Percentiles rank a stretch among this genome's conserved stretches.
phyloP scores from a whole-genome alignment of 345 rosid species.

The Draba incana region DNA sequence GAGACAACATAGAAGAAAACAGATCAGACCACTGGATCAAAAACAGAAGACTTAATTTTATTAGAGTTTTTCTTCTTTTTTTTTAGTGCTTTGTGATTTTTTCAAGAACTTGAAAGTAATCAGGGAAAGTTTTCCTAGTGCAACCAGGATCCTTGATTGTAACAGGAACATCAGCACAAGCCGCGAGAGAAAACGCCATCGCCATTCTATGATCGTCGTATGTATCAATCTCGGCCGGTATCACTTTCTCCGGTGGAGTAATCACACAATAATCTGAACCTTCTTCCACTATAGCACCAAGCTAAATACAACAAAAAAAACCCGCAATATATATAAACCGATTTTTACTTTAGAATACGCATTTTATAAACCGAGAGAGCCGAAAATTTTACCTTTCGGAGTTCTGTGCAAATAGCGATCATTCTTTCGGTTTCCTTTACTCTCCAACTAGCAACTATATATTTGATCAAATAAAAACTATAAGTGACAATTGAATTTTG shows the following conservation, averaged over 20 bases:
- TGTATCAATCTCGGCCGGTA: conserved; percentile 76
- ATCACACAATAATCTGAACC: conserved; percentile 95
- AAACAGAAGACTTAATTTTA: conserved; percentile 6
- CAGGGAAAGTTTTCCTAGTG: conserved; percentile 92
- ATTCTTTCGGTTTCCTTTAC: conserved; percentile 97
- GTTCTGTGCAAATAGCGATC: conserved; percentile 97
- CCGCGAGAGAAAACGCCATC: conserved; percentile 97
- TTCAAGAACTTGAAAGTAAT: conserved; percentile 88
- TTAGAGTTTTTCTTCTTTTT: neutral
- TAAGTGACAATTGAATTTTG: conserved; percentile 1
- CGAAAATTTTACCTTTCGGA: conserved; percentile 63
- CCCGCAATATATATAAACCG: neutral
- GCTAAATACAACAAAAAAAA: conserved; percentile 45
- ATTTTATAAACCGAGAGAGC: neutral
- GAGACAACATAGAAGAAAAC: conserved; percentile 14
- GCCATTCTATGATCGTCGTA: conserved; percentile 99
- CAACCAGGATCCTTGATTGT: conserved; percentile 94
- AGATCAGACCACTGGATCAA: conserved; percentile 15
- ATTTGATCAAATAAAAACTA: neutral
- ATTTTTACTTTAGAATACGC: neutral
- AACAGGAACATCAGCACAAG: conserved; percentile 92
- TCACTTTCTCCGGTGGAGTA: conserved; percentile 87
- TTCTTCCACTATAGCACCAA: conserved; percentile 97
- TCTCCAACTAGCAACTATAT: conserved; percentile 97
- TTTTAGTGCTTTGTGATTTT: conserved; percentile 60